phyloP scores from a whole-genome alignment of 2,329 filamentous ascomycete species.

The Botrytis aclada region DNA sequence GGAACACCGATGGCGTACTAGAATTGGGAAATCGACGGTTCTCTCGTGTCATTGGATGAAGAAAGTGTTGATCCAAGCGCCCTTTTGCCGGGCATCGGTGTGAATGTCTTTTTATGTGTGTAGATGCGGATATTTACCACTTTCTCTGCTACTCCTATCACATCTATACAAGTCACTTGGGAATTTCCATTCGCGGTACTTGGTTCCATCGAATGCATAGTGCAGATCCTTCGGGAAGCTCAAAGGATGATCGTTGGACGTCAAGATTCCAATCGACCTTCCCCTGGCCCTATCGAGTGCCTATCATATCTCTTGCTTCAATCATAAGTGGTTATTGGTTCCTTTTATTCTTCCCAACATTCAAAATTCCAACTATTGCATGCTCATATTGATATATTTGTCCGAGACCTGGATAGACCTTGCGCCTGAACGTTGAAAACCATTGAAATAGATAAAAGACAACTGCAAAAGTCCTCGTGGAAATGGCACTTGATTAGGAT shows the following conservation, averaged over 20 bases:
- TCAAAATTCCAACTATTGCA: neutral
- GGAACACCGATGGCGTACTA: conserved; percentile 5
- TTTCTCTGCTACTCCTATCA: conserved; percentile 26
- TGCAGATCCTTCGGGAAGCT: conserved; percentile 12
- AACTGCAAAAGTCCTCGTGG: neutral
- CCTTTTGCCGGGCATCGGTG: neutral
- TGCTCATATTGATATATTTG: neutral
- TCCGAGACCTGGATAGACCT: conserved; percentile 4
- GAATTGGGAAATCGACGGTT: neutral
- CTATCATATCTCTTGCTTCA: neutral
- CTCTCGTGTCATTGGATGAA: neutral
- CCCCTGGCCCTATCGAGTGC: conserved; percentile 1
- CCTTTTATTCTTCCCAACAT: neutral
- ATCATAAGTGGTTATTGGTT: neutral
- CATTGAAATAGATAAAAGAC: conserved; percentile 1
- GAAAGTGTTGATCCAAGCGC: neutral
- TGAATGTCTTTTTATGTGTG: neutral
- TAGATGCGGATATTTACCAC: neutral
- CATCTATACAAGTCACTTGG: conserved; percentile 24
- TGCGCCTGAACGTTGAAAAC: neutral
- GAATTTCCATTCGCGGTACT: conserved; percentile 28
- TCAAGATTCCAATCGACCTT: neutral
- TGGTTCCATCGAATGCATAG: neutral
- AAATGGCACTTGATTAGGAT: conserved; percentile 5
- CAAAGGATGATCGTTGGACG: conserved; percentile 11